Evolutionary conservation across 1,284 basidiomycete genomes (phyloP), one percentile per base, ranked within the genome.

Genomic region (Leccinum pachyderme): DNA sequence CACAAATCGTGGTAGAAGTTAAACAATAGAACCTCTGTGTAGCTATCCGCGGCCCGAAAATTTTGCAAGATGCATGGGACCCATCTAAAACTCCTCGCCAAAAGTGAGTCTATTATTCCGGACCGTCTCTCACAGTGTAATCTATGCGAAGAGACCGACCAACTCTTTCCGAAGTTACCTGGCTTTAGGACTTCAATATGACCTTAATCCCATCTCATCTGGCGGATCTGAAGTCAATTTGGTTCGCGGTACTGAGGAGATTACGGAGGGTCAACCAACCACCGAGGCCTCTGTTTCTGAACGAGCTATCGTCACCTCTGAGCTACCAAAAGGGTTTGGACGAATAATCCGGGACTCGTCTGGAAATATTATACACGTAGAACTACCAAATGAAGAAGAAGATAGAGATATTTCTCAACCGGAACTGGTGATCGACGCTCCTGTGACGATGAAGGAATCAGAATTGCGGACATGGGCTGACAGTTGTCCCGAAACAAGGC

Each of bases 61-160:
- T 83, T 15, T 77, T 98, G 54, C 90, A 91, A 67, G 86, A 91
- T 47, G 83, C 85, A 50, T 98, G 95, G 95, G 91, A 97, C 72
- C 85, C 83, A 63, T 80, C 77, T 58, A 93, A 93, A 76, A 99
- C 95, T 7, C 87, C 96, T 27, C 82, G 84, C 62, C 95, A 98
- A 81, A 98, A 98, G 94, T 96, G 69, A 67, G 87, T 78, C 29
- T 29, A 29, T 27, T 12, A 8, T 24, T 12, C 6, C 37, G 24
- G 28, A 43, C 49, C 29, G 48, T 51, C 47, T 47, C 45, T 51
- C 27, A 25, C 28, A 25, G 24, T 25, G 32, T 13, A 13, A 9
- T 33, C 28, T 31, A 25, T 44, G 45, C 27, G 39, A 32, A 48
- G 41, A 46, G 41, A 31, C 27, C 35, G 27, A 32, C 43, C 54